Percentiles rank a stretch among this genome's conserved stretches.
phyloP scores from a whole-genome alignment of 176 grass and related monocot species.

The Rhynchospora tenuis region DNA sequence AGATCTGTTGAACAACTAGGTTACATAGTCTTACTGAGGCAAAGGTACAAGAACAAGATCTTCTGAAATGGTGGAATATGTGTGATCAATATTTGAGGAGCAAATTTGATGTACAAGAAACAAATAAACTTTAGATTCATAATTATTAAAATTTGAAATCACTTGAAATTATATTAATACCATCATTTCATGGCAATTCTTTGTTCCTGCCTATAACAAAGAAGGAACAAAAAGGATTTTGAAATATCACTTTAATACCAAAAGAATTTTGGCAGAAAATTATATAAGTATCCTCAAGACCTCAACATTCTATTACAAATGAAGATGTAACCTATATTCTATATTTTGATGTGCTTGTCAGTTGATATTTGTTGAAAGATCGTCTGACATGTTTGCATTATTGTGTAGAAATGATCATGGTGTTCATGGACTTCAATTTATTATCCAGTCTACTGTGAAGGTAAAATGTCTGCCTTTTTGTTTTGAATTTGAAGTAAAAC shows the following conservation, averaged over 20 bases:
- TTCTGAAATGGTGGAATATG: neutral
- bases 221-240: neutral
- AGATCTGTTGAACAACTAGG: slow-evolving; percentile 96
- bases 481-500: neutral
- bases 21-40: slow-evolving; percentile 67
- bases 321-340: neutral
- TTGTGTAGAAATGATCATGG: slow-evolving; percentile 65
- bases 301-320: neutral
- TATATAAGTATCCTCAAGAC: neutral
- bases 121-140: neutral
- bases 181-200: neutral
- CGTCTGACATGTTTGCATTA: neutral
- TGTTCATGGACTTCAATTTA: slow-evolving; percentile 70
- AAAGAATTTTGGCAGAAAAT: neutral
- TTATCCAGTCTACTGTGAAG: slow-evolving; percentile 92
- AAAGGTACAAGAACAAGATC: slow-evolving; percentile 39
- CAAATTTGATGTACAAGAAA: neutral
- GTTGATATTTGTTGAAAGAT: slow-evolving; percentile 4
- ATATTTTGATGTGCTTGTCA: neutral
- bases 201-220: neutral
- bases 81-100: neutral
- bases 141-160: neutral
- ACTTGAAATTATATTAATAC: neutral
- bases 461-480: slow-evolving; percentile 23
- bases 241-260: neutral